Evolutionary conservation across 75 land plant species (phyloP).

Genomic region (Pinus taeda): DNA sequence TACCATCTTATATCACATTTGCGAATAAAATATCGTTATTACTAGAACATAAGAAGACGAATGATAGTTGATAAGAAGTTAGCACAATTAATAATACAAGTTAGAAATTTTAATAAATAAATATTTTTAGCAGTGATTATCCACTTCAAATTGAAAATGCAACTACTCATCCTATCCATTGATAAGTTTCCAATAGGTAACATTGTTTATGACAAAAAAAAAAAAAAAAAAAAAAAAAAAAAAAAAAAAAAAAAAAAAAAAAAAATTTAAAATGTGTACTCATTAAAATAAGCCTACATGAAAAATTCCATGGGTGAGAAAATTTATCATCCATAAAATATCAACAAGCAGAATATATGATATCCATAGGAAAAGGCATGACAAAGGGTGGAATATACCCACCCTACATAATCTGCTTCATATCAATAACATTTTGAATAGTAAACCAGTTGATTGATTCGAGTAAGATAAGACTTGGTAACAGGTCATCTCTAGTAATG

Average conservation of each 20-base stretch:
- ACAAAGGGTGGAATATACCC: not conserved
- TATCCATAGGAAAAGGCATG: not conserved
- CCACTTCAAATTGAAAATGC: not conserved
- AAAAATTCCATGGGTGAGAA: not conserved
- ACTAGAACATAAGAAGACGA: not conserved
- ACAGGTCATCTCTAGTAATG: slow-evolving; percentile 69
- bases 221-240: too few relatives aligned
- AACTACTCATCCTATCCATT: not conserved
- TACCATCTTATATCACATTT: slow-evolving; percentile 4
- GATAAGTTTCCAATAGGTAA: not conserved
- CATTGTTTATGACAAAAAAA: too few relatives aligned
- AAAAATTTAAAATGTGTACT: not conserved
- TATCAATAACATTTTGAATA: slow-evolving; percentile 78
- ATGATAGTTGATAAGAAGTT: not conserved
- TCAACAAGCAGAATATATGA: not conserved
- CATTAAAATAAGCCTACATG: not conserved
- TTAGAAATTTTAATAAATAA: not conserved
- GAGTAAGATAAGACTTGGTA: slow-evolving; percentile 57
- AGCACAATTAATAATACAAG: not conserved
- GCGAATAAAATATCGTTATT: not conserved
- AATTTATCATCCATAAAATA: not conserved
- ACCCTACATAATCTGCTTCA: slow-evolving; percentile 94
- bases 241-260: too few relatives aligned
- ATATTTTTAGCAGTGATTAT: not conserved
- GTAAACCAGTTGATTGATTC: slow-evolving; percentile 69